A percentile compares a stretch with the other conserved stretches of the same genome.
phyloP scores from a whole-genome alignment of 441 rosid species.

The Omphalea diandra region DNA sequence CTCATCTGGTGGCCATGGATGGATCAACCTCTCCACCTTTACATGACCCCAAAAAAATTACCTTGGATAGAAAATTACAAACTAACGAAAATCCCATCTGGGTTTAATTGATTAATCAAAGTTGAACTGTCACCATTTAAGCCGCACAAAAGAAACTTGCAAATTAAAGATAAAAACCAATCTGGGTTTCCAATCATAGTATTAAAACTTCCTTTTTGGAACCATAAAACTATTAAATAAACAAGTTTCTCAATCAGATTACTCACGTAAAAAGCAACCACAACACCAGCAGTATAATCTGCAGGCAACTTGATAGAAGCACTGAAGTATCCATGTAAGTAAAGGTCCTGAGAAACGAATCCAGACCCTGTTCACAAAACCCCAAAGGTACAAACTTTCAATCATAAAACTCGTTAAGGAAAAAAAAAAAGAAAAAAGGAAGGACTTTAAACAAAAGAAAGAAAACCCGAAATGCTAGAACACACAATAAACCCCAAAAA shows the following conservation, averaged over 20 bases:
- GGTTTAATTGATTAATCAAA: not conserved
- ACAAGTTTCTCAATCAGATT: not conserved
- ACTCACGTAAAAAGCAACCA: slow-evolving; percentile 97
- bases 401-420: not conserved
- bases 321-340: slow-evolving; percentile 92
- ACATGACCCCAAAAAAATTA: not conserved
- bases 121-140: not conserved
- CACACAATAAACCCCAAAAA: not conserved
- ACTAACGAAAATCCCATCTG: not conserved
- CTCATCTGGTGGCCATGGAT: not conserved
- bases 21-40: not conserved
- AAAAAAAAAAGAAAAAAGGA: not conserved
- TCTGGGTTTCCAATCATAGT: not conserved
- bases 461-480: not conserved
- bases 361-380: slow-evolving; percentile 77
- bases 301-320: slow-evolving; percentile 95
- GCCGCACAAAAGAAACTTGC: not conserved
- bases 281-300: slow-evolving; percentile 99
- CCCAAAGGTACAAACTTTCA: not conserved
- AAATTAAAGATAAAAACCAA: slow-evolving; percentile 1
- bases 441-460: not conserved
- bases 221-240: not conserved
- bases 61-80: not conserved
- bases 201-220: slow-evolving; percentile 1
- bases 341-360: slow-evolving; percentile 92